Evolutionary conservation across 2,329 filamentous ascomycete species (phyloP), one percentile per base, ranked within the genome.

Genomic region (Colletotrichum sp.): DNA sequence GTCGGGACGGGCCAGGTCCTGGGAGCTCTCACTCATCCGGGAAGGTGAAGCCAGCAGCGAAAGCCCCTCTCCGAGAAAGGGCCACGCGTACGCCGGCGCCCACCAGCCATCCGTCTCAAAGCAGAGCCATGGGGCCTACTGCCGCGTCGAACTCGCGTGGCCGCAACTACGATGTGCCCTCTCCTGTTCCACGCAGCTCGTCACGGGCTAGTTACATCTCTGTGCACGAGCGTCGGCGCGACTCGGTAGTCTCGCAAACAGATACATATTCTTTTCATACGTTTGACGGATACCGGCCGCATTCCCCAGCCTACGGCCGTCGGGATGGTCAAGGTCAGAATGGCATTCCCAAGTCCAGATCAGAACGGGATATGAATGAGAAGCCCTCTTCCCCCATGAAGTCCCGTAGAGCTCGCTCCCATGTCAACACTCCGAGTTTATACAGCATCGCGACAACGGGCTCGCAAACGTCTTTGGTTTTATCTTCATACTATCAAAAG

Each of bases 381-480:
- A 77, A 75, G 28, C 75, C 71, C 5, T 32, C 71, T 12, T 77
- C 75, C n/a, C 75, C 75, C 9, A 71, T 77, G 57, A 76, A 74
- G n/a, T 69, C 75, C 70, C 79, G 82, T 30, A 85, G 82, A 3
- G 78, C 79, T 8, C 79, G 78, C 39, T 85, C 85, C 1, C 83
- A 83, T 10, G 80, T 82, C 16, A 83, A 88, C 73, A 85, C 86
- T 1, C 87, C 88, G 3, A 94, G 91, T 77, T 89, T 93, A 18
- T 93, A 93, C 80, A 94, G 91, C 5, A 82, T 93, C 4, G 87
- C 87, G 24, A 90, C 90, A 0, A 90, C 89, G 77, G 89, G 87
- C 68, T 92, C 90, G 0, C 88, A 91, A 75, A 85, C 87, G 4
- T 92, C 91, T 0, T 82, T 92, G 8, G 83, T 90, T 0, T 81